These are phyloP conservation scores for Phytopythium helicoides DNA, from an alignment of 352 stramenopile species.

Conservation along the genomic window DNA sequence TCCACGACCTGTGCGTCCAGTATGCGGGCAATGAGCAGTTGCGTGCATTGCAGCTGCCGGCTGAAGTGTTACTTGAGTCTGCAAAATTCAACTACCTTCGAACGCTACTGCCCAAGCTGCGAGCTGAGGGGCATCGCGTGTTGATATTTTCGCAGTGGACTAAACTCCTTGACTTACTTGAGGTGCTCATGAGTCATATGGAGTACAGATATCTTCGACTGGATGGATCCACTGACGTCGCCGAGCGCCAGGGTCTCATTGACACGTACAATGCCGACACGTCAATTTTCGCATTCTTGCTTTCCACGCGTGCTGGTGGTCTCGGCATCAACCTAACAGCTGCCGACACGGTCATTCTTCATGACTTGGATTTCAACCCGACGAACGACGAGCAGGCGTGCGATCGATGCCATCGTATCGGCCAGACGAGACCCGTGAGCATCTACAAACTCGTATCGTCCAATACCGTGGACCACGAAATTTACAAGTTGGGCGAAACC, in stretches of 20 bases:
- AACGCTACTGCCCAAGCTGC: slow-evolving; percentile 85
- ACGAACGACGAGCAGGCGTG: slow-evolving; percentile 85
- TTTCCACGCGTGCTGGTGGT: slow-evolving; percentile 96
- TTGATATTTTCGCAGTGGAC: slow-evolving; percentile 98
- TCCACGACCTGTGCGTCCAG: slow-evolving; percentile 93
- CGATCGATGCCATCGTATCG: slow-evolving; percentile 90
- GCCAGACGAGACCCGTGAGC: slow-evolving; percentile 84
- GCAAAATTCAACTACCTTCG: slow-evolving; percentile 94
- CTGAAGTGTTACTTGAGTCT: slow-evolving; percentile 90
- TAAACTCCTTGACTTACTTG: slow-evolving; percentile 93
- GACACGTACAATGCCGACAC: slow-evolving; percentile 89
- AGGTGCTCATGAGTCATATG: slow-evolving; percentile 79
- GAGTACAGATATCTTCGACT: slow-evolving; percentile 75
- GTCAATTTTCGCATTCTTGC: slow-evolving; percentile 95
- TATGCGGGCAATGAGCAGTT: slow-evolving; percentile 83
- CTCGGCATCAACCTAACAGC: slow-evolving; percentile 98
- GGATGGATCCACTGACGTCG: slow-evolving; percentile 75
- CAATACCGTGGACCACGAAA: slow-evolving; percentile 91
- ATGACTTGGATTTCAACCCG: slow-evolving; percentile 88
- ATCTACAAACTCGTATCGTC: slow-evolving; percentile 93
- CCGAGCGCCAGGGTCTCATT: slow-evolving; percentile 76
- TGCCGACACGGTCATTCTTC: slow-evolving; percentile 88
- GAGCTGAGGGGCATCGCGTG: slow-evolving; percentile 89
- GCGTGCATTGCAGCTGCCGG: slow-evolving; percentile 78
- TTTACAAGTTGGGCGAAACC: slow-evolving; percentile 80